phyloP scores from a whole-genome alignment of 169 alveolate genomes.

The Cyclospora cayetanensis region DNA sequence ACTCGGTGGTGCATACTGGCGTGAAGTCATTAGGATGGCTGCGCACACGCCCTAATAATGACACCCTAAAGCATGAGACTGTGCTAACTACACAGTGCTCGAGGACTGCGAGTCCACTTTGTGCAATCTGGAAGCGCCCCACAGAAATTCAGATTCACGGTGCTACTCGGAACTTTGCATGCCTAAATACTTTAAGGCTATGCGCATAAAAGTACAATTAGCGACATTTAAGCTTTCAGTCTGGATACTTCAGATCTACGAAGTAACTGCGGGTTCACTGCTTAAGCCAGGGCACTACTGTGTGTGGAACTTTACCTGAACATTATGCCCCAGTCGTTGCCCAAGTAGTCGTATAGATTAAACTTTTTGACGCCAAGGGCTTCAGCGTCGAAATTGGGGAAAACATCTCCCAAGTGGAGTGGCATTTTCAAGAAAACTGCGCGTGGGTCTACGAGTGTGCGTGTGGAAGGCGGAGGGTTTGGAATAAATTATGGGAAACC shows the following conservation, averaged over 20 bases:
- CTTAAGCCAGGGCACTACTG: not conserved
- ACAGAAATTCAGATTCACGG: not conserved
- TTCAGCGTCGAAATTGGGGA: constrained; percentile 70
- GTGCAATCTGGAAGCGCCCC: not conserved
- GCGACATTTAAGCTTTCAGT: not conserved
- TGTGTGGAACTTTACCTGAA: constrained; percentile 62
- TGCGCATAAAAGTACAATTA: not conserved
- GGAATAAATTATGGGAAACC: no score
- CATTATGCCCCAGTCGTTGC: constrained; percentile 70
- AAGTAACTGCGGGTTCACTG: not conserved
- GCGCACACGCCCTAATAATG: not conserved
- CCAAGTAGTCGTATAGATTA: constrained; percentile 57
- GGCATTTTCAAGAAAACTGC: constrained; percentile 62
- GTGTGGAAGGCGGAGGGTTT: no score
- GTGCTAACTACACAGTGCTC: not conserved
- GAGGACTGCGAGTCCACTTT: no score
- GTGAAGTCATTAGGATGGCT: constrained; percentile 86
- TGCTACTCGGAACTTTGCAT: not conserved
- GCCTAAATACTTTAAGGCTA: not conserved
- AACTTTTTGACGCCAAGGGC: constrained; percentile 65
- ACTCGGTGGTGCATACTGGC: constrained; percentile 88
- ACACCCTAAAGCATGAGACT: not conserved
- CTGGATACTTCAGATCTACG: not conserved
- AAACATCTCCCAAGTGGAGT: constrained; percentile 27
- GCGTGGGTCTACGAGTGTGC: no score